These are phyloP conservation scores for Xylaria grammica DNA, from an alignment of 495 filamentous ascomycete genomes.

Conservation along the genomic window DNA sequence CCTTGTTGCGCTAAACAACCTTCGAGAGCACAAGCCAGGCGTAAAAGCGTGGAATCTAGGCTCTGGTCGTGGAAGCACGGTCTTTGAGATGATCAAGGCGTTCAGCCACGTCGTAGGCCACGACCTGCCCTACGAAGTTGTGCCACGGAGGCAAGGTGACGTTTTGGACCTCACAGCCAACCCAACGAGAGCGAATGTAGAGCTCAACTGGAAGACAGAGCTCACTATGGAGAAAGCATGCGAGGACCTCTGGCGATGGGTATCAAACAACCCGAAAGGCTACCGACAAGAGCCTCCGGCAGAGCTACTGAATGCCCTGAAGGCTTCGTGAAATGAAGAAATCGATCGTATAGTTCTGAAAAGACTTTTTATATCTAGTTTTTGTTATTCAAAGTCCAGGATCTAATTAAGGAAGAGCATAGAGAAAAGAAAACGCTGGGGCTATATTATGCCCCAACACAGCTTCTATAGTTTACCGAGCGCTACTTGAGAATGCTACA, in stretches of 20 bases:
- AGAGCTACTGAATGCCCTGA: conserved; percentile 75
- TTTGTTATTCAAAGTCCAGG: too few species aligned
- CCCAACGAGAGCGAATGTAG: conserved; percentile 80
- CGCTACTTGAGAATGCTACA: neutral
- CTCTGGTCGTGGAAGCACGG: conserved; percentile 92
- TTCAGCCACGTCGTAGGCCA: conserved; percentile 86
- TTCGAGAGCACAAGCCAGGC: conserved; percentile 86
- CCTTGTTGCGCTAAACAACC: conserved; percentile 88
- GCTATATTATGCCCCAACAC: neutral
- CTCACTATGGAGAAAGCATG: conserved; percentile 90
- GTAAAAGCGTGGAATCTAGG: conserved; percentile 97
- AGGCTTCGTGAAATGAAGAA: conserved; percentile 52
- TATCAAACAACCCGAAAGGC: conserved; percentile 91
- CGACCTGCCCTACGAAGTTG: conserved; percentile 86
- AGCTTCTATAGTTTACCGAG: neutral
- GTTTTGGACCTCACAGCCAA: conserved; percentile 95
- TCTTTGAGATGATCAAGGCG: conserved; percentile 96
- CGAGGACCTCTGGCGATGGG: conserved; percentile 93
- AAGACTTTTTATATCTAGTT: too few species aligned
- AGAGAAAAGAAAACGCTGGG: neutral
- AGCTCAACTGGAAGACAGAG: conserved; percentile 92
- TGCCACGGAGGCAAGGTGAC: conserved; percentile 81
- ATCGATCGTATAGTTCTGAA: too few species aligned
- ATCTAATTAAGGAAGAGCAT: neutral
- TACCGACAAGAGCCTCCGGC: conserved; percentile 90